A percentile compares a stretch with the other conserved stretches of the same genome.
phyloP scores from a whole-genome alignment of 129 eudicot species.

The Sambucus nigra region DNA sequence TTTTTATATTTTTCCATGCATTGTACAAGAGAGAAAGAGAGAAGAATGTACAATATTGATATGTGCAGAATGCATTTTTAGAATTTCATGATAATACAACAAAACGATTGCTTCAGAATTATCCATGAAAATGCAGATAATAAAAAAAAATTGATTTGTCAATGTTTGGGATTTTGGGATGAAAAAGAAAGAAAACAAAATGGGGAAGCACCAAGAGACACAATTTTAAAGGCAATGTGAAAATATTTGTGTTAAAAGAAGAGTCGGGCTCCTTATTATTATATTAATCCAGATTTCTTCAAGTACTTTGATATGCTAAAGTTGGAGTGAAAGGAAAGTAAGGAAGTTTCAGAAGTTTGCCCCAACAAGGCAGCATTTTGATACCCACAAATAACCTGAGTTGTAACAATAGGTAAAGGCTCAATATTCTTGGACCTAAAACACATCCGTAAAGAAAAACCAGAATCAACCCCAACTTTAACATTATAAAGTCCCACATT shows the following conservation, averaged over 20 bases:
- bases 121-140: neutral
- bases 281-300: neutral
- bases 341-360: conserved; percentile 1
- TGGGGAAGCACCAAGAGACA: too few species aligned
- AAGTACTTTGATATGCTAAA: neutral
- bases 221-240: neutral
- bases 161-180: too few species aligned
- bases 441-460: conserved; percentile 27
- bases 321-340: conserved; percentile 11
- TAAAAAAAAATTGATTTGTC: neutral
- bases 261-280: neutral
- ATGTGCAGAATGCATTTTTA: neutral
- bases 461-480: conserved; percentile 45
- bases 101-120: neutral
- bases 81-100: neutral
- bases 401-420: conserved; percentile 47
- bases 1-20: too few species aligned
- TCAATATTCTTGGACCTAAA: conserved; percentile 85
- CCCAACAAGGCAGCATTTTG: conserved; percentile 1
- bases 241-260: neutral
- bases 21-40: neutral
- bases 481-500: conserved; percentile 33
- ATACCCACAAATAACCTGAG: conserved; percentile 50
- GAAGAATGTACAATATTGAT: neutral
- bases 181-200: neutral